Conservation (phyloP, 805 yeast genomes). For the Ogataea methanolica region DNA sequence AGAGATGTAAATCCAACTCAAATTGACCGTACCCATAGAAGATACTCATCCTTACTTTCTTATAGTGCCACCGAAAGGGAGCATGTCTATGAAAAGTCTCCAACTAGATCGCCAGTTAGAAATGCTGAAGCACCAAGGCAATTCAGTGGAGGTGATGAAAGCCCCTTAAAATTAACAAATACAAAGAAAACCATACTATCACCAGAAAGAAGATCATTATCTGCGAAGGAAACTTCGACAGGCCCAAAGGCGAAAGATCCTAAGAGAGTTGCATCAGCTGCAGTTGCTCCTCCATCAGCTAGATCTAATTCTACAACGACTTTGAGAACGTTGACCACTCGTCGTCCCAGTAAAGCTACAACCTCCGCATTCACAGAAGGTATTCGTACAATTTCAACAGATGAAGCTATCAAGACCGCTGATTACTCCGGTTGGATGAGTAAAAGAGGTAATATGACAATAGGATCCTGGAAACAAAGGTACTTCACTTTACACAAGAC, state of each 20-base stretch:
- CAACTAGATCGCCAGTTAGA: constrained; percentile 13
- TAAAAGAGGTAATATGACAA: constrained; percentile 78
- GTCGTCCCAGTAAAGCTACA: constrained; percentile 46
- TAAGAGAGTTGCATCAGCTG: constrained; percentile 40
- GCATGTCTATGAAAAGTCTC: constrained; percentile 16
- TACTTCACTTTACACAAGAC: constrained; percentile 89
- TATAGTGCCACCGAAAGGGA: constrained; percentile 26
- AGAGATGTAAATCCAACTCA: constrained; percentile 10
- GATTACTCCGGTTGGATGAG: constrained; percentile 93
- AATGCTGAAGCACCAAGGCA: constrained; percentile 5
- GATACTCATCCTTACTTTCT: constrained; percentile 58
- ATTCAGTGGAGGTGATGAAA: constrained; percentile 11
- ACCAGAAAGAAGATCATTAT: constrained; percentile 45
- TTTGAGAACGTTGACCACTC: constrained; percentile 37
- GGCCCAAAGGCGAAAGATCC: constrained; percentile 21
- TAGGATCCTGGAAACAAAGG: constrained; percentile 90
- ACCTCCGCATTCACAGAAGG: constrained; percentile 89
- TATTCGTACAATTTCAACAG: constrained; percentile 67
- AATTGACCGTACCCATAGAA: constrained; percentile 35
- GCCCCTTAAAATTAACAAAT: constrained; percentile 11
- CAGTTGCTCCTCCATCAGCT: constrained; percentile 6
- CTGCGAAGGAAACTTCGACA: constrained; percentile 38
- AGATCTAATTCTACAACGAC: constrained; percentile 35
- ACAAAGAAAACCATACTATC: constrained; percentile 9
- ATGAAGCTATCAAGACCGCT: constrained; percentile 71